These are phyloP conservation scores for Senna tora DNA, from an alignment of 306 rosid species.

Conservation along the genomic window DNA sequence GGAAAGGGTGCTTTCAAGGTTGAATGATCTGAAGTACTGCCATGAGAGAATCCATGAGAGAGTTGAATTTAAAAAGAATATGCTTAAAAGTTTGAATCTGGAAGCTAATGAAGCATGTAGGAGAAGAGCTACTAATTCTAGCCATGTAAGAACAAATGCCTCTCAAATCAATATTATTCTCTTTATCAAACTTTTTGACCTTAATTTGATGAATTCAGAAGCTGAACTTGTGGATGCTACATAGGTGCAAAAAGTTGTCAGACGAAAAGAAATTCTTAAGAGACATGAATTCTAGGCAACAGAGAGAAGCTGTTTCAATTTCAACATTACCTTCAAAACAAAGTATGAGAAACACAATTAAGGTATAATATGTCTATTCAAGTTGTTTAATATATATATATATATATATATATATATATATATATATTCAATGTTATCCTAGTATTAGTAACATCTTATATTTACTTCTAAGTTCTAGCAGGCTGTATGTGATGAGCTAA, in stretches of 20 bases:
- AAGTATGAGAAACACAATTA: neutral
- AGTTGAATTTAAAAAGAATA: neutral
- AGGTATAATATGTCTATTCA: neutral
- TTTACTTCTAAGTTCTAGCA: neutral
- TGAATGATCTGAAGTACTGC: neutral
- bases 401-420: too few species aligned
- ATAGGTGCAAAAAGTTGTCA: constrained; percentile 11
- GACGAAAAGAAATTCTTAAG: constrained; percentile 15
- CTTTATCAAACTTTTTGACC: neutral
- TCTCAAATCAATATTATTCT: neutral
- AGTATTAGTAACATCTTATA: neutral
- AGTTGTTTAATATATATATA: too few species aligned
- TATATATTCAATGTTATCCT: too few species aligned
- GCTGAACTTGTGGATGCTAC: constrained; percentile 22
- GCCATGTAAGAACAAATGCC: neutral
- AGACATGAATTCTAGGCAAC: neutral
- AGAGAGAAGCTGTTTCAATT: neutral
- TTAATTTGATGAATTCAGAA: neutral
- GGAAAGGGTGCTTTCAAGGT: neutral
- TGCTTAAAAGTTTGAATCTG: neutral
- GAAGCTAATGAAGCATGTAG: neutral
- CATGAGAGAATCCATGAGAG: neutral
- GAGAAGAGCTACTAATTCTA: neutral
- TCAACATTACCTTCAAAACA: neutral
- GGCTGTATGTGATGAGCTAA: constrained; percentile 1